These are phyloP conservation scores for Stropharia rugosoannulata DNA, from an alignment of 768 basidiomycete genomes.

Conservation along the genomic window DNA sequence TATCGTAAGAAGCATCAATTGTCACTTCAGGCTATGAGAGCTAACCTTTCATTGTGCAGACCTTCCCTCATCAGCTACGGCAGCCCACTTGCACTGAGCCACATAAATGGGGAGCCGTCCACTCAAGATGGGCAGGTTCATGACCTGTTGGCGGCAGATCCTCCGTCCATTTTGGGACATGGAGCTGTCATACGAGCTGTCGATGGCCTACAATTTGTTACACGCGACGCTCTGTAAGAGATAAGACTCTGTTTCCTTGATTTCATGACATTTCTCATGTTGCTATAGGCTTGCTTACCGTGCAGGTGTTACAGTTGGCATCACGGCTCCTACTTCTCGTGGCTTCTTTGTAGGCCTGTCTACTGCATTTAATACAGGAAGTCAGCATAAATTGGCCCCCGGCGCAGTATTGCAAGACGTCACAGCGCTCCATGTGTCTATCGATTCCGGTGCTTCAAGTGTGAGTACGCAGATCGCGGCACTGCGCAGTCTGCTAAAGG, in stretches of 20 bases:
- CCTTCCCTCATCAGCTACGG: slow-evolving; percentile 66
- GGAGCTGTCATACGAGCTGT: slow-evolving; percentile 50
- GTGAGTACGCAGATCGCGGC: slow-evolving; percentile 69
- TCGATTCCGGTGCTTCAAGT: slow-evolving; percentile 45
- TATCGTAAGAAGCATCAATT: slow-evolving; percentile 47
- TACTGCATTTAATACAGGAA: slow-evolving; percentile 55
- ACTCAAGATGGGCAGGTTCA: slow-evolving; percentile 61
- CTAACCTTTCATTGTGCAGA: slow-evolving; percentile 23
- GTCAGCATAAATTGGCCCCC: slow-evolving; percentile 51
- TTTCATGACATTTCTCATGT: neutral
- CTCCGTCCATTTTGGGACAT: slow-evolving; percentile 43
- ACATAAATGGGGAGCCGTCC: slow-evolving; percentile 56
- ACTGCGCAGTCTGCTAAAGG: slow-evolving; percentile 51
- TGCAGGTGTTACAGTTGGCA: slow-evolving; percentile 59
- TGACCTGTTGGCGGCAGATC: slow-evolving; percentile 39
- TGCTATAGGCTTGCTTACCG: slow-evolving; percentile 55
- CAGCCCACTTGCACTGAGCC: slow-evolving; percentile 59
- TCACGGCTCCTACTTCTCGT: slow-evolving; percentile 50
- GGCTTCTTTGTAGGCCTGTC: slow-evolving; percentile 59
- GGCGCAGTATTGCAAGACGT: slow-evolving; percentile 61
- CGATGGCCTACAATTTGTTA: slow-evolving; percentile 72
- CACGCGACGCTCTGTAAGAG: slow-evolving; percentile 51
- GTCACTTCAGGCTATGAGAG: slow-evolving; percentile 10
- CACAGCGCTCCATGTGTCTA: slow-evolving; percentile 58
- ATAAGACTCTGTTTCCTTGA: neutral